Evolutionary conservation across 306 rosid species (phyloP).

Genomic region (Trichosanthes truncata): DNA sequence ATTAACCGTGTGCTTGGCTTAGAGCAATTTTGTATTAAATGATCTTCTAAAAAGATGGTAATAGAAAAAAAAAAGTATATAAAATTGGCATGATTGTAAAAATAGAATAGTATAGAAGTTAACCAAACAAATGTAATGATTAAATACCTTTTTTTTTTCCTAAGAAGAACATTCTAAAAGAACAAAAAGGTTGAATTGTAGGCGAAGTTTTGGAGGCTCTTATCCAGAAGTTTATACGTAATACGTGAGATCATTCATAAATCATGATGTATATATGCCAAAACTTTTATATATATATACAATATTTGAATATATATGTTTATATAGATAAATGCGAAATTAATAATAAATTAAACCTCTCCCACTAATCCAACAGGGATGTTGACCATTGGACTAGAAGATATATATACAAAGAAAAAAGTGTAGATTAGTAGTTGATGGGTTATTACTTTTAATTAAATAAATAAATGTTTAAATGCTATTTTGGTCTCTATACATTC

Average conservation of each 20-base stretch:
- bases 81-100: too few species aligned
- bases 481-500: too few species aligned
- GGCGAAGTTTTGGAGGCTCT: neutral
- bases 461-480: too few species aligned
- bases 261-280: neutral
- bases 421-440: neutral
- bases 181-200: neutral
- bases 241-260: neutral
- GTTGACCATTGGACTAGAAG: neutral
- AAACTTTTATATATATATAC: neutral
- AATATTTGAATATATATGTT: neutral
- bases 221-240: neutral
- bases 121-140: too few species aligned
- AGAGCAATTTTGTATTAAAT: too few species aligned
- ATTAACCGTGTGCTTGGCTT: too few species aligned
- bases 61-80: too few species aligned
- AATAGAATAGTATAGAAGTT: too few species aligned
- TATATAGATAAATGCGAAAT: neutral
- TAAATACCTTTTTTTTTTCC: neutral
- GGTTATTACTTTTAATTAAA: too few species aligned
- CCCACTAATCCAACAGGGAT: neutral
- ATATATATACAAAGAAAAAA: neutral
- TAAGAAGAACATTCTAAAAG: neutral
- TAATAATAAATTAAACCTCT: neutral
- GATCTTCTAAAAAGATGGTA: too few species aligned